Evolutionary conservation across 331 rosid genomes (phyloP), one percentile per base, ranked within the genome.

Genomic region (Cydonia oblonga): DNA sequence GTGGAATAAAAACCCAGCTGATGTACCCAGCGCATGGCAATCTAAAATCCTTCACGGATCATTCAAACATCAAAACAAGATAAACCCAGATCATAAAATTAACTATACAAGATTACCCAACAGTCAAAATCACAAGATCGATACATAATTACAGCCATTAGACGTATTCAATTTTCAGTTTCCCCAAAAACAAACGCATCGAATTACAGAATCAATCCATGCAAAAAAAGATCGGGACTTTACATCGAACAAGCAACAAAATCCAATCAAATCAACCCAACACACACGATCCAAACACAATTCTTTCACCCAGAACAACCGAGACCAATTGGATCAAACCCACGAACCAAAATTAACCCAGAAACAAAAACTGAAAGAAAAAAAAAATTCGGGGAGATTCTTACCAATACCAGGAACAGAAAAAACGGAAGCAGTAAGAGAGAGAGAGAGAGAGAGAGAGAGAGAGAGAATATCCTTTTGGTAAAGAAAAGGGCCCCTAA

Each of bases 361-460:
- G 18, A 25, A 25, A 59, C 18, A 7, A 25, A 73, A 73, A 49
- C 8, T 9, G 18, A 62, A 22, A 64, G 6, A 62, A 63, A 46
- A 25, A n/a, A 20, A 3, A n/a, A n/a, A n/a, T n/a, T n/a, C n/a
- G 32, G 51, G 13, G 66, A 77, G 66, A 79, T 79, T 56, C 76
- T 79, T 81, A 81, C 87, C 88, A 22, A 78, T 81, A 81, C 87
- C 88, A 22, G 69, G 77, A 83, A 84, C 88, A 29, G 73, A 23
- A 79, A 71, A 72, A 42, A 28, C 44, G 60, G 28, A 24, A 60
- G 66, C 38, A 56, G 44, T 30, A 42, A 56, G 29, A 63, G 24
- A 51, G 61, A 23, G 42, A 29, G 51, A 82, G 79, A 56, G 29
- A 63, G 24, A 51, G 61, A 23, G 42, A 29, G 51, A 82, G 79